Percentiles rank a stretch among this genome's conserved stretches.
These are phyloP conservation scores for Candida insectorum DNA, from an alignment of 805 yeast species.

Conservation along the genomic window DNA sequence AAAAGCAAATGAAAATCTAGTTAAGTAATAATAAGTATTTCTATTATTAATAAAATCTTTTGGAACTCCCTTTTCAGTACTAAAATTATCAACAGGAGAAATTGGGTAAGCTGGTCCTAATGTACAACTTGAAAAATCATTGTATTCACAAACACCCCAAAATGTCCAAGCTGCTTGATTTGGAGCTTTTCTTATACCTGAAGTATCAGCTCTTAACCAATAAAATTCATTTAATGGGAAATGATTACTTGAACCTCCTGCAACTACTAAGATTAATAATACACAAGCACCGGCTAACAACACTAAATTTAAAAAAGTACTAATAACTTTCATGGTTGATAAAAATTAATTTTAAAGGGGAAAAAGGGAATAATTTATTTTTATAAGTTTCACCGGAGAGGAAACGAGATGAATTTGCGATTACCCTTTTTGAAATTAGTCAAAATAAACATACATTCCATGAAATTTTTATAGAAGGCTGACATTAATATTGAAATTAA, in stretches of 20 bases:
- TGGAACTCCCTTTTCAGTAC: constrained; percentile 51
- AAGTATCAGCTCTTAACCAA: constrained; percentile 78
- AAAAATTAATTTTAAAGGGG: neutral
- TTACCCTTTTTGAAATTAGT: constrained; percentile 7
- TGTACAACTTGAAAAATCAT: constrained; percentile 50
- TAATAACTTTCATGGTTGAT: constrained; percentile 25
- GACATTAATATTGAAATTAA: no score
- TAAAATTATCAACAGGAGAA: constrained; percentile 76
- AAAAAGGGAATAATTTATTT: constrained; percentile 1
- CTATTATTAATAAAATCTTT: constrained; percentile 49
- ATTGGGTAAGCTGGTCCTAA: constrained; percentile 79
- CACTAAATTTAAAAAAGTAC: constrained; percentile 33
- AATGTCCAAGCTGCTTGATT: constrained; percentile 72
- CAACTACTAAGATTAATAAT: constrained; percentile 53
- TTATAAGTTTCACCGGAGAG: constrained; percentile 1
- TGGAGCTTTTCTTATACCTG: constrained; percentile 48
- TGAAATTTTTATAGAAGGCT: no score
- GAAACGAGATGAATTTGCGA: neutral
- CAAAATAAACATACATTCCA: constrained; percentile 6
- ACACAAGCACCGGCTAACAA: constrained; percentile 40
- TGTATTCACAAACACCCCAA: constrained; percentile 65
- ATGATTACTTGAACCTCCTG: constrained; percentile 60
- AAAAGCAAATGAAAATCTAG: constrained; percentile 65
- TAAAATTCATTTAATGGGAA: constrained; percentile 68
- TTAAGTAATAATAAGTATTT: constrained; percentile 57